Evolutionary conservation across 2,329 filamentous ascomycete genomes (phyloP).

Genomic region (Hypoxylon sp.): DNA sequence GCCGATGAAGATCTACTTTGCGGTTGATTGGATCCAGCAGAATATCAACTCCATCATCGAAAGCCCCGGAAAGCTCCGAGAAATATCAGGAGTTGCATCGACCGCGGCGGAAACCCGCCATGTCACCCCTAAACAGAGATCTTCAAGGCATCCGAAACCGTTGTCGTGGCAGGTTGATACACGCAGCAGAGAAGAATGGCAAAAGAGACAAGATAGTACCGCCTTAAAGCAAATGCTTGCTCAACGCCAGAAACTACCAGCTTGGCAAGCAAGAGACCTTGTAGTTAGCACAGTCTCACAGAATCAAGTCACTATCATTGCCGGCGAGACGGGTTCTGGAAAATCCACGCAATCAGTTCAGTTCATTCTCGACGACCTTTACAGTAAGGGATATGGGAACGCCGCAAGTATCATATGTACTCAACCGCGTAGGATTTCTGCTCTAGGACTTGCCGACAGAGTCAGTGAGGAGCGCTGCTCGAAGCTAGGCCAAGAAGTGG

Average conservation of each 20-base stretch:
- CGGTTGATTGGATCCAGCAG: constrained; percentile 92
- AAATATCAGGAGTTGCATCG: constrained; percentile 84
- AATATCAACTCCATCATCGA: constrained; percentile 87
- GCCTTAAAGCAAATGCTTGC: constrained; percentile 82
- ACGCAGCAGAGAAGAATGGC: constrained; percentile 77
- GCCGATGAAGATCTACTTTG: constrained; percentile 89
- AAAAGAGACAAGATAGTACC: constrained; percentile 73
- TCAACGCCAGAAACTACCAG: constrained; percentile 82
- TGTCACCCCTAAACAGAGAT: constrained; percentile 52
- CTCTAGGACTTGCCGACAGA: constrained; percentile 91
- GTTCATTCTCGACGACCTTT: constrained; percentile 93
- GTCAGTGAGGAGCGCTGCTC: constrained; percentile 93
- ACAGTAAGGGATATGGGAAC: constrained; percentile 79
- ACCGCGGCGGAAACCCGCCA: constrained; percentile 71
- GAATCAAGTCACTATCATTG: constrained; percentile 94
- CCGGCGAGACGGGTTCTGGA: constrained; percentile 95
- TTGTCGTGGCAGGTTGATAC: constrained; percentile 75
- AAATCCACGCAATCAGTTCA: constrained; percentile 98
- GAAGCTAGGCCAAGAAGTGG: constrained; percentile 86
- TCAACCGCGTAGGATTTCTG: constrained; percentile 94
- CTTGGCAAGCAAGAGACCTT: constrained; percentile 84
- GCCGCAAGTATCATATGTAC: constrained; percentile 94
- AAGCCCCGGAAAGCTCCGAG: constrained; percentile 84
- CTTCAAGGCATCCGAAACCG: constrained; percentile 66
- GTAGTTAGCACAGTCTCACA: constrained; percentile 82